phyloP scores from a whole-genome alignment of 352 stramenopile genomes.

The Peronospora farinosa region DNA sequence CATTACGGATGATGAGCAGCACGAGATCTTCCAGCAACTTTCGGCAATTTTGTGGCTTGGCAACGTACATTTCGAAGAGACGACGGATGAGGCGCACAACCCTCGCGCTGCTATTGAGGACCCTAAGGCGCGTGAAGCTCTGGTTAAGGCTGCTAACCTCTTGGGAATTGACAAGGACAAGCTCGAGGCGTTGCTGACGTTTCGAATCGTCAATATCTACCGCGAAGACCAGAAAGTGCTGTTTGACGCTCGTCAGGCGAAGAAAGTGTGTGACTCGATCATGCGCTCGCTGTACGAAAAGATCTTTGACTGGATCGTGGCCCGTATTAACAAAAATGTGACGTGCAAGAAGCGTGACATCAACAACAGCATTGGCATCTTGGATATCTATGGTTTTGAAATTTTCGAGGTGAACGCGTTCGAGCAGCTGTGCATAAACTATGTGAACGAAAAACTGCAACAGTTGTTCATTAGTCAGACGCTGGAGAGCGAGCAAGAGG shows the following conservation, averaged over 20 bases:
- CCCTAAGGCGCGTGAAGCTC: slow-evolving; percentile 41
- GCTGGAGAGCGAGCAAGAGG: slow-evolving; percentile 71
- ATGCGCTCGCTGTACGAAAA: slow-evolving; percentile 85
- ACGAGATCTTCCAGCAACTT: slow-evolving; percentile 69
- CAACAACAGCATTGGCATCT: slow-evolving; percentile 78
- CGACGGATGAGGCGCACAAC: slow-evolving; percentile 67
- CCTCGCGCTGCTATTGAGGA: slow-evolving; percentile 59
- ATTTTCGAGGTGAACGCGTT: slow-evolving; percentile 88
- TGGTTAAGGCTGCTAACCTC: slow-evolving; percentile 51
- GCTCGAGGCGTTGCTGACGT: slow-evolving; percentile 70
- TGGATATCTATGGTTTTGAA: slow-evolving; percentile 89
- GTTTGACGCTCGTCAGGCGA: slow-evolving; percentile 66
- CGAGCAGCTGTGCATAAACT: slow-evolving; percentile 89
- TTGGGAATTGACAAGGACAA: slow-evolving; percentile 56
- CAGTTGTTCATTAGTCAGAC: slow-evolving; percentile 85
- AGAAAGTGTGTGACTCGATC: slow-evolving; percentile 82
- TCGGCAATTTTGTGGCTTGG: slow-evolving; percentile 79
- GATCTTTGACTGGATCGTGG: slow-evolving; percentile 87
- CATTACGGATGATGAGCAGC: slow-evolving; percentile 67
- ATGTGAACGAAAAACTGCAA: slow-evolving; percentile 87
- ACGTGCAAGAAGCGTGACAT: slow-evolving; percentile 53
- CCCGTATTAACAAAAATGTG: slow-evolving; percentile 81
- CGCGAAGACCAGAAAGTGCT: slow-evolving; percentile 70
- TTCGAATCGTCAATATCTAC: slow-evolving; percentile 76
- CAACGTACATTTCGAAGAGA: slow-evolving; percentile 78